Conservation (phyloP, 75 land plant species). For the Sequoiadendron giganteum region DNA sequence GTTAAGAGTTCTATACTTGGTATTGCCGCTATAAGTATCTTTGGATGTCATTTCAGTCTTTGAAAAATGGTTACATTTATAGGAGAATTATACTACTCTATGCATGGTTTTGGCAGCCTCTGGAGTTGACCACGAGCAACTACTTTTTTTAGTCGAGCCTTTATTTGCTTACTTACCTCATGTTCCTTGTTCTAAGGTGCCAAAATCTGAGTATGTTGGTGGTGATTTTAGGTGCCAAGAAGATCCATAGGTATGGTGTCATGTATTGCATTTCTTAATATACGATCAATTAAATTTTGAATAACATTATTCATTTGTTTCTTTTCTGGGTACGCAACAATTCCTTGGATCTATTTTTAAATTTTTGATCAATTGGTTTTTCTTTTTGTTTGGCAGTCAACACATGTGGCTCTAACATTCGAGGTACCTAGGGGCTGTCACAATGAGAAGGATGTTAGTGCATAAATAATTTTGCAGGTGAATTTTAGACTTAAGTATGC, state of each 20-base stretch:
- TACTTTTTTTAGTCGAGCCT: constrained; percentile 78
- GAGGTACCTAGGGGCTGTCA: constrained; percentile 96
- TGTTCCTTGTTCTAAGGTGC: constrained; percentile 37
- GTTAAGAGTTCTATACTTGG: neutral
- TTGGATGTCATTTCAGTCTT: neutral
- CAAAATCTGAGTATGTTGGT: constrained; percentile 72
- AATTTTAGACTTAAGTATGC: neutral
- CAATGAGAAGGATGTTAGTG: constrained; percentile 77
- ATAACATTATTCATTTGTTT: neutral
- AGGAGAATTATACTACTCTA: constrained; percentile 89
- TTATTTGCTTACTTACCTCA: constrained; percentile 75
- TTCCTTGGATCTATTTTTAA: constrained; percentile 4
- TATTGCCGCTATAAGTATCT: neutral
- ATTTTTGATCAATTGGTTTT: neutral
- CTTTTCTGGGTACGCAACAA: neutral
- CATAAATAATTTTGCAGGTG: constrained; percentile 84
- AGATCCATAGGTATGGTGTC: constrained; percentile 57
- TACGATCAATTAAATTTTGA: neutral
- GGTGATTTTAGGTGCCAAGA: constrained; percentile 86
- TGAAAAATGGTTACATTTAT: constrained; percentile 3
- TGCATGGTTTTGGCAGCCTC: constrained; percentile 90
- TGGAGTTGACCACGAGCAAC: constrained; percentile 88
- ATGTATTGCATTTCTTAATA: neutral
- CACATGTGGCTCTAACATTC: constrained; percentile 97
- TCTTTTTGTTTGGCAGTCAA: constrained; percentile 31